Evolutionary conservation across 306 rosid species (phyloP), one percentile per base, ranked within the genome.

Genomic region (Gynostemma pentaphyllum): DNA sequence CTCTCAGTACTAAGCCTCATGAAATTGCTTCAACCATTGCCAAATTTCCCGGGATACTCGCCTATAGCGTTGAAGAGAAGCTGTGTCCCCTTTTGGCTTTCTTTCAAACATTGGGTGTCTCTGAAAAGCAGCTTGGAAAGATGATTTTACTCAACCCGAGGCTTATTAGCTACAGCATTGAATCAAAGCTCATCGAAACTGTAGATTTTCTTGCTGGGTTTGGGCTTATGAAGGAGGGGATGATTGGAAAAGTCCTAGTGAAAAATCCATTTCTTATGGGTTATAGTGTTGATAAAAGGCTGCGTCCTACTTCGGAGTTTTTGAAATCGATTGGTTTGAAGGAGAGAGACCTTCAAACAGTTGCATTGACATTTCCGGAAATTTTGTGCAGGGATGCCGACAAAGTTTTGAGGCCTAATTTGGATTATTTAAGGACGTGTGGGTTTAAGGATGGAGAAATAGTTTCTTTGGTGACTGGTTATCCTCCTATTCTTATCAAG

Each of bases 151-250:
- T 80, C 66, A 85, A 91, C 68, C 96, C 98, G 6, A 83, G 98
- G 89, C 98, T 91, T 27, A 71, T 91, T 59, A 88, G 98, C 72
- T 88, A 91, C 78, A 80, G 88, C 81, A 87, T 87, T 72, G 96
- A 82, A 64, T 72, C 82, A 16, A 91, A 91, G 80, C 77, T 87
- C 62, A 57, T 74, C 9, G 83, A 85, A 64, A 77, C 83, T 68
- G 96, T 84, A 50, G 78, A 85, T 50, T 91, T 88, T 64, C 75
- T 88, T 71, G 83, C 79, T 28, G 68, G 80, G 66, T 66, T 88
- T 77, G 95, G 96, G 40, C 89, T 91, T 40, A 64, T 75, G 57
- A 79, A 77, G 77, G 92, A 91, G 24, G 89, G 84, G 64, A 74
- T 83, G 87, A 80, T 91, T 23, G 95, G 89, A 9, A 91, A 83